These are phyloP conservation scores for Bassia scoparia DNA, from an alignment of 148 eudicot species.

Conservation along the genomic window DNA sequence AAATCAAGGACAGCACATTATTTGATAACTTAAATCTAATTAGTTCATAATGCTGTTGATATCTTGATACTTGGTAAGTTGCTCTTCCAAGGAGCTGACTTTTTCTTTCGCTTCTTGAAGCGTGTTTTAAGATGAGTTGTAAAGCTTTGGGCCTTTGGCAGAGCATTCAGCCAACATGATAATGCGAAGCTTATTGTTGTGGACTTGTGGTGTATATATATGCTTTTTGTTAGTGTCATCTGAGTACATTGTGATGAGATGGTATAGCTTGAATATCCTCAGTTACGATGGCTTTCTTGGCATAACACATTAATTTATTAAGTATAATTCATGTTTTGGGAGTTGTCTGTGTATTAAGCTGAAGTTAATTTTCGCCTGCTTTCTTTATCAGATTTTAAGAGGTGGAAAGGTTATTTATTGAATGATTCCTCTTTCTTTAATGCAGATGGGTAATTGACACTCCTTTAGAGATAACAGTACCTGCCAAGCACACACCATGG, in stretches of 20 bases:
- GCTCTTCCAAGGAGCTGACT: background rate
- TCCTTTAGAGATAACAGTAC: constrained; percentile 79
- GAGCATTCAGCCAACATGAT: background rate
- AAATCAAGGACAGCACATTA: background rate
- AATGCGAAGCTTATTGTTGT: background rate
- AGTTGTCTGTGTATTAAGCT: background rate
- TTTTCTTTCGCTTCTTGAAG: background rate
- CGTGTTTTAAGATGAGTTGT: background rate
- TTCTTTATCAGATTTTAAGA: background rate
- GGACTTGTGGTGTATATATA: background rate
- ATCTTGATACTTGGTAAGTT: background rate
- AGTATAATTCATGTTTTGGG: background rate
- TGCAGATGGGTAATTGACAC: constrained; percentile 94
- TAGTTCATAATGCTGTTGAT: background rate
- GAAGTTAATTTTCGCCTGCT: no score
- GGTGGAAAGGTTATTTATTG: background rate
- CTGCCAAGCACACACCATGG: constrained; percentile 98
- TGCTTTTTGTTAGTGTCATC: background rate
- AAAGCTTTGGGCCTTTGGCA: background rate
- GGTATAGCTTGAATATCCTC: background rate
- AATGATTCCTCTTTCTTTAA: constrained; percentile 11
- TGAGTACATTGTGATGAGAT: background rate
- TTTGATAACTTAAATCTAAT: background rate
- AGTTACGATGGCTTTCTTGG: background rate
- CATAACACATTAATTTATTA: background rate